Evolutionary conservation across 352 stramenopile genomes (phyloP).

Genomic region (Globisporangium emineosum): DNA sequence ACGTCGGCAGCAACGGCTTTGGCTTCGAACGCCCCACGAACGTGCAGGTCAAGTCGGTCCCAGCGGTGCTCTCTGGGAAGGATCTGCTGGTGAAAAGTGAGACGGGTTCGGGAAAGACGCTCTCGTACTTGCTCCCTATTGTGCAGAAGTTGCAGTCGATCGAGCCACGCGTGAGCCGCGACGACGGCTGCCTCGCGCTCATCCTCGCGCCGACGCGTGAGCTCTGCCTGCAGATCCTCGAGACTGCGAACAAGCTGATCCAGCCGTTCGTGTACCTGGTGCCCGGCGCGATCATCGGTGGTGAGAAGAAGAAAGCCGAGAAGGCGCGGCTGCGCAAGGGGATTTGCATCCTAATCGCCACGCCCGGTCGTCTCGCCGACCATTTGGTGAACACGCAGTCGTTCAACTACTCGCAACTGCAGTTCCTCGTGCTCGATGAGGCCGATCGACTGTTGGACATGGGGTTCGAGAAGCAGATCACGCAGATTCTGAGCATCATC

Average conservation of each 20-base stretch:
- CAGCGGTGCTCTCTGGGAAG: slow-evolving; percentile 56
- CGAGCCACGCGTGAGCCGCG: slow-evolving; percentile 64
- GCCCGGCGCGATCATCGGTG: slow-evolving; percentile 91
- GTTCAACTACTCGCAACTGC: slow-evolving; percentile 88
- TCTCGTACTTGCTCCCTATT: slow-evolving; percentile 95
- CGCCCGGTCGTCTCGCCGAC: slow-evolving; percentile 96
- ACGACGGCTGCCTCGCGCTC: slow-evolving; percentile 89
- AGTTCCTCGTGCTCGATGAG: slow-evolving; percentile 98
- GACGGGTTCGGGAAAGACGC: slow-evolving; percentile 95
- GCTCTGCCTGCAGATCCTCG: slow-evolving; percentile 94
- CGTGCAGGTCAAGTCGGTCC: slow-evolving; percentile 83
- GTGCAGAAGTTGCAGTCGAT: slow-evolving; percentile 85
- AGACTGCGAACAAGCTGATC: slow-evolving; percentile 94
- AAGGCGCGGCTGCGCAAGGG: slow-evolving; percentile 85
- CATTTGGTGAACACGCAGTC: slow-evolving; percentile 93
- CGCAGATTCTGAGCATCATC: slow-evolving; percentile 94
- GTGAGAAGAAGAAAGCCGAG: slow-evolving; percentile 91
- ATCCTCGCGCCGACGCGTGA: slow-evolving; percentile 95
- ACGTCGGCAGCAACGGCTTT: slow-evolving; percentile 52
- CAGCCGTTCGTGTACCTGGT: slow-evolving; percentile 90
- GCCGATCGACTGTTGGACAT: slow-evolving; percentile 99
- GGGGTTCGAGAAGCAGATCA: slow-evolving; percentile 99
- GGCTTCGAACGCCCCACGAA: slow-evolving; percentile 73
- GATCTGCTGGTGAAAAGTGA: slow-evolving; percentile 95
- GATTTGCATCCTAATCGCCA: slow-evolving; percentile 97